Conservation (phyloP, 1,284 basidiomycete genomes). For the Macrocybe sp. region DNA sequence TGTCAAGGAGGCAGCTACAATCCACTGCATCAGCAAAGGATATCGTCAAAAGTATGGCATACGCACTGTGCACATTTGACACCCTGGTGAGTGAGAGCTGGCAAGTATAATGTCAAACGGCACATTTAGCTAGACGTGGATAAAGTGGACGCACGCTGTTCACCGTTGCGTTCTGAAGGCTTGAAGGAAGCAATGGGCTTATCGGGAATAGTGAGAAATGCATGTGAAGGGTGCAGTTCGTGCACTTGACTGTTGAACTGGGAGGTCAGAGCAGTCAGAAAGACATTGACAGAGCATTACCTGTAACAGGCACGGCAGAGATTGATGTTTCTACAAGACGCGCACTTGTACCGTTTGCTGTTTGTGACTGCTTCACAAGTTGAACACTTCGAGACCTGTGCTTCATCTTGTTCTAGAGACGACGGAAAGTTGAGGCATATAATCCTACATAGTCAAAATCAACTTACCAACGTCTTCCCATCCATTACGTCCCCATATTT, state of each 20-base stretch:
- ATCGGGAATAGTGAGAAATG: conserved; percentile 78
- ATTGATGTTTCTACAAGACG: conserved; percentile 73
- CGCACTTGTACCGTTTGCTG: conserved; percentile 78
- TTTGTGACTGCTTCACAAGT: conserved; percentile 64
- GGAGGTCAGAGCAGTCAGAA: conserved; percentile 18
- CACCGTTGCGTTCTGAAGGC: conserved; percentile 32
- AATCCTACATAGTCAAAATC: neutral
- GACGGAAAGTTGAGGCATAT: too few species aligned
- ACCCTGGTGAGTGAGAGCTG: conserved; percentile 67
- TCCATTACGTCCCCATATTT: conserved; percentile 73
- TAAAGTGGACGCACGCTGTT: conserved; percentile 30
- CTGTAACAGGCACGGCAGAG: conserved; percentile 80
- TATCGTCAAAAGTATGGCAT: conserved; percentile 1
- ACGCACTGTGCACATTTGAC: conserved; percentile 79
- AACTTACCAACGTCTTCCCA: conserved; percentile 83
- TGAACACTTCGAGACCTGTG: conserved; percentile 60
- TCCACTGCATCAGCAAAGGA: neutral
- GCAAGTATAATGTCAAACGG: neutral
- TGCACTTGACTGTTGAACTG: conserved; percentile 61
- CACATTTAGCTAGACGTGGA: conserved; percentile 6
- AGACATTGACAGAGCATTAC: conserved; percentile 27
- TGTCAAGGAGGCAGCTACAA: conserved; percentile 80
- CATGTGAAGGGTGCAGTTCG: conserved; percentile 84
- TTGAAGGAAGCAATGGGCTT: conserved; percentile 20
- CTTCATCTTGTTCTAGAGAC: conserved; percentile 63